Percentiles rank a stretch among this genome's conserved stretches.
These are phyloP conservation scores for Yamadazyma triangularis DNA, from an alignment of 1,139 yeast species.

Conservation along the genomic window DNA sequence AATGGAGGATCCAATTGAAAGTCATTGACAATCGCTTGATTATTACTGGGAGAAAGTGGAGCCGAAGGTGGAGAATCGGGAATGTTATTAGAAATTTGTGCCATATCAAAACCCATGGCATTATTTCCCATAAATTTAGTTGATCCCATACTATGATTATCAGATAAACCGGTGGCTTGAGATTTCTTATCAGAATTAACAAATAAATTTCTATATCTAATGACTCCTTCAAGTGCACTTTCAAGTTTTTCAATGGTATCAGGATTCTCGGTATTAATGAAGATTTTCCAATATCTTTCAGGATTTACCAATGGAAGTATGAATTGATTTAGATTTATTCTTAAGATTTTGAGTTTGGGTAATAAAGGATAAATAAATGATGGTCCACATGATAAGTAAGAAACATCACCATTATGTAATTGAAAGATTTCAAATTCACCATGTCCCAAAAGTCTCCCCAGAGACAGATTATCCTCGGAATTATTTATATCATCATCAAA, in stretches of 20 bases:
- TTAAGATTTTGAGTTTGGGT: conserved; percentile 54
- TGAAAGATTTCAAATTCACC: conserved; percentile 66
- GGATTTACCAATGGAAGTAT: conserved; percentile 67
- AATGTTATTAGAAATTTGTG: conserved; percentile 18
- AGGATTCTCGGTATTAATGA: conserved; percentile 35
- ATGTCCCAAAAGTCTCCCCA: conserved; percentile 52
- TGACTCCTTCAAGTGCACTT: conserved; percentile 31
- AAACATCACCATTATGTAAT: conserved; percentile 57
- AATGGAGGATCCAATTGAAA: conserved; percentile 7
- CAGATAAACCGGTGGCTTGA: background rate
- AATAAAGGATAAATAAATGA: conserved; percentile 58
- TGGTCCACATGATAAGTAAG: conserved; percentile 59
- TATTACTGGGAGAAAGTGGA: conserved; percentile 35
- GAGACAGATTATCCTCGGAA: conserved; percentile 9
- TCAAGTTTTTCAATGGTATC: conserved; percentile 32
- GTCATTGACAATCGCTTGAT: conserved; percentile 4
- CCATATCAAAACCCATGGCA: conserved; percentile 8
- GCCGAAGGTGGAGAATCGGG: conserved; percentile 49
- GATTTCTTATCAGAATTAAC: background rate
- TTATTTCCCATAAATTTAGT: conserved; percentile 2
- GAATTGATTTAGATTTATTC: conserved; percentile 50
- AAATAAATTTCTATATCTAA: conserved; percentile 42
- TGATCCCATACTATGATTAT: background rate
- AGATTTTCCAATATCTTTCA: conserved; percentile 66
- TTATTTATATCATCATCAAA: conserved; percentile 35